These are phyloP conservation scores for Rosa hybrid DNA, from an alignment of 331 rosid species.

Conservation along the genomic window DNA sequence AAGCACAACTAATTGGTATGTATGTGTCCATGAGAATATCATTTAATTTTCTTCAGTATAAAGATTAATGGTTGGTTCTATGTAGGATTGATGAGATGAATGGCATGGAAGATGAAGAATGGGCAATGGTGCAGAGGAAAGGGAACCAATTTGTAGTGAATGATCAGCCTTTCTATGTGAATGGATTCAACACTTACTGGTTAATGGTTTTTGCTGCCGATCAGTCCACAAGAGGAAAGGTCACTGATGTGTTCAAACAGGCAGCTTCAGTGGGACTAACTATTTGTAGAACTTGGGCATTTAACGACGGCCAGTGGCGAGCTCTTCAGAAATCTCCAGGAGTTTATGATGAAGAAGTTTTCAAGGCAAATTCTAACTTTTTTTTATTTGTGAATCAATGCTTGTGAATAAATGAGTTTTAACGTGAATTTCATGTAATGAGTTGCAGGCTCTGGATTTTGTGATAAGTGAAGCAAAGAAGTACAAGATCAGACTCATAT, in stretches of 20 bases:
- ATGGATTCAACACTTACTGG: conserved; percentile 98
- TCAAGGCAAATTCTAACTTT: conserved; percentile 52
- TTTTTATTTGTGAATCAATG: conserved; percentile 13
- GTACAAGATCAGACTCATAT: conserved; percentile 81
- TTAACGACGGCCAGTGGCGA: conserved; percentile 92
- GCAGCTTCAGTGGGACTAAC: conserved; percentile 81
- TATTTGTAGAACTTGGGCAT: conserved; percentile 96
- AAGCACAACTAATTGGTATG: conserved; percentile 45
- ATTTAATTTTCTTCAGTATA: not conserved
- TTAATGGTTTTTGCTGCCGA: conserved; percentile 92
- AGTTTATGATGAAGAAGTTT: conserved; percentile 82
- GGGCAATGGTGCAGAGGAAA: conserved; percentile 80
- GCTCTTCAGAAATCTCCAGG: conserved; percentile 91
- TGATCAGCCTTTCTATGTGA: conserved; percentile 76
- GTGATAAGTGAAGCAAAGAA: conserved; percentile 90
- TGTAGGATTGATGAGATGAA: conserved; percentile 44
- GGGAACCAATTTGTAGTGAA: conserved; percentile 87
- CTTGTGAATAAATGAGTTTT: not conserved
- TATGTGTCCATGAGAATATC: not conserved
- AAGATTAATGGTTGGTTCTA: not conserved
- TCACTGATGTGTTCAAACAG: conserved; percentile 70
- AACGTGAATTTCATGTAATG: conserved; percentile 5
- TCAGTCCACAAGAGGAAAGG: conserved; percentile 87
- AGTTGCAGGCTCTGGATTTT: conserved; percentile 77
- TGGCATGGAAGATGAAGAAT: conserved; percentile 42